These are phyloP conservation scores for Colletotrichum filicis DNA, from an alignment of 2,329 filamentous ascomycete genomes.

Conservation along the genomic window DNA sequence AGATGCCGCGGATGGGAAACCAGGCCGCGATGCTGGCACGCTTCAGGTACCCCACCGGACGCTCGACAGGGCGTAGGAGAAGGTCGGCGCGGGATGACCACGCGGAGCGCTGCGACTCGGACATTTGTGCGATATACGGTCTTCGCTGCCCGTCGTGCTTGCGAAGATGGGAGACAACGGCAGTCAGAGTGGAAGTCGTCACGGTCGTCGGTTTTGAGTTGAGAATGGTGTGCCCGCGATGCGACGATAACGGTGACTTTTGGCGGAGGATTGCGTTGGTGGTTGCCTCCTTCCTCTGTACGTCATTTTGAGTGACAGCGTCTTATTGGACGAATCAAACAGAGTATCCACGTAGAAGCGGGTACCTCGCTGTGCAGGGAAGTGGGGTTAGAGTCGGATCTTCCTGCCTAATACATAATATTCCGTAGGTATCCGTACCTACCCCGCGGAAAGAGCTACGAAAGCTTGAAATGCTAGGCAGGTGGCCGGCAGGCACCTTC, in stretches of 20 bases:
- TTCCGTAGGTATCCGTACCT: too few relatives aligned
- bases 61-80: constrained; percentile 40
- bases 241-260: not conserved
- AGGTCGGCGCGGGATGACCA: constrained; percentile 29
- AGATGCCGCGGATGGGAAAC: constrained; percentile 77
- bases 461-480: too few relatives aligned
- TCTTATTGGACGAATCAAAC: not conserved
- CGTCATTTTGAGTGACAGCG: not conserved
- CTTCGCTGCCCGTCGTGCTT: not conserved
- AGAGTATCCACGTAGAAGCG: not conserved
- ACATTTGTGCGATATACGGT: not conserved
- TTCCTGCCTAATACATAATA: too few relatives aligned
- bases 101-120: constrained; percentile 20
- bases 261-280: not conserved
- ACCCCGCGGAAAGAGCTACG: too few relatives aligned
- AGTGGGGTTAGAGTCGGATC: too few relatives aligned
- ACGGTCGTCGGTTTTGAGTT: constrained; percentile 2
- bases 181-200: not conserved
- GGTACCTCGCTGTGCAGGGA: not conserved
- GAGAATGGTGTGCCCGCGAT: not conserved
- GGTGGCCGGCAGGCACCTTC: too few relatives aligned
- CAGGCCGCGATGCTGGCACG: constrained; percentile 59
- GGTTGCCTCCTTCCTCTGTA: constrained; percentile 1
- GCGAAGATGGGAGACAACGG: too few relatives aligned
- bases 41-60: constrained; percentile 53